phyloP scores from a whole-genome alignment of 495 filamentous ascomycete species.

The Evernia prunastri region DNA sequence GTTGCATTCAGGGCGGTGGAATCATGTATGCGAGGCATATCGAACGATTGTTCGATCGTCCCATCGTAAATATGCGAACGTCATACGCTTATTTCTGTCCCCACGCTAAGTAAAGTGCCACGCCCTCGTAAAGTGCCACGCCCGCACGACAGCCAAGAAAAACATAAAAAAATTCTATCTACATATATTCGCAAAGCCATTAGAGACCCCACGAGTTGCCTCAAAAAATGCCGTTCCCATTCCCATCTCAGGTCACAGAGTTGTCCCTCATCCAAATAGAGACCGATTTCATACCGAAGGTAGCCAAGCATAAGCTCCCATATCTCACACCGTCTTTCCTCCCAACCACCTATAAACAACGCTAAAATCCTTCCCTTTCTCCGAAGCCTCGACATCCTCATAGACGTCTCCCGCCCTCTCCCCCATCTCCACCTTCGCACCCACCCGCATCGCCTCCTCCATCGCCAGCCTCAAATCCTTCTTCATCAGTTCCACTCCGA shows the following conservation, averaged over 20 bases:
- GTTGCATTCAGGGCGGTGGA: conserved; percentile 1
- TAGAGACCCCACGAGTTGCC: neutral
- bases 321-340: conserved; percentile 23
- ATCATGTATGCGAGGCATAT: conserved; percentile 1
- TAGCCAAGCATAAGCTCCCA: neutral
- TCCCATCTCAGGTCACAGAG: neutral
- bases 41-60: neutral
- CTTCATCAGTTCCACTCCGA: conserved; percentile 66
- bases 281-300: neutral
- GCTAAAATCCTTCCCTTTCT: conserved; percentile 73
- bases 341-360: conserved; percentile 74
- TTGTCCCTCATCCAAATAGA: neutral
- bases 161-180: neutral
- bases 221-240: neutral
- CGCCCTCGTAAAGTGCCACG: neutral
- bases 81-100: neutral
- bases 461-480: conserved; percentile 69
- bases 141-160: neutral
- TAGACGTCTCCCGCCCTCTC: conserved; percentile 63
- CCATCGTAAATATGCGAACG: neutral
- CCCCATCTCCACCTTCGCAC: conserved; percentile 59
- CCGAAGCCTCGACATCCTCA: conserved; percentile 52
- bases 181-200: neutral
- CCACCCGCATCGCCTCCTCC: conserved; percentile 60
- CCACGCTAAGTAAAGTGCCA: neutral